Percentiles rank a stretch among this genome's conserved stretches.
These are phyloP conservation scores for Hypoxylon sp. DNA, from an alignment of 2,329 filamentous ascomycete genomes.

Conservation along the genomic window DNA sequence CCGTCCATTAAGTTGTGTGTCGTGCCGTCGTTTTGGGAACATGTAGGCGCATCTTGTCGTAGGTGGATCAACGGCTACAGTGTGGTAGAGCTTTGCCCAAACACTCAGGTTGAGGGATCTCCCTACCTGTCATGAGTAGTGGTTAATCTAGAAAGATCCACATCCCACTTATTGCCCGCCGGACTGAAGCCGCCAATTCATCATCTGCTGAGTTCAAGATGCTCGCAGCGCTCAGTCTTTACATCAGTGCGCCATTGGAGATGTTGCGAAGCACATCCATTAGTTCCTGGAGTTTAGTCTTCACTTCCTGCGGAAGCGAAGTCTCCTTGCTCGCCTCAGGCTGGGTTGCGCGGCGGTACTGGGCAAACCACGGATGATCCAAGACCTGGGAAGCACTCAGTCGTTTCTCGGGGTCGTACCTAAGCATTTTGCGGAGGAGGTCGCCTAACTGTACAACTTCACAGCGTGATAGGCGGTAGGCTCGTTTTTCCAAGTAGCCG, in stretches of 20 bases:
- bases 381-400: not conserved
- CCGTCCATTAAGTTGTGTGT: not conserved
- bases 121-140: not conserved
- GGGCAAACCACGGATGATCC: not conserved
- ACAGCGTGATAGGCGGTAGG: not conserved
- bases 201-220: not conserved
- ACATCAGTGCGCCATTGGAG: not conserved
- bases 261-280: not conserved
- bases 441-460: not conserved
- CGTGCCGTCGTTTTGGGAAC: not conserved
- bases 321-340: not conserved
- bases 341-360: not conserved
- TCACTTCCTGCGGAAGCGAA: not conserved
- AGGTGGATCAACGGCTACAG: not conserved
- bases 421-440: not conserved
- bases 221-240: not conserved
- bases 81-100: not conserved
- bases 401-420: not conserved
- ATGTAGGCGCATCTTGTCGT: not conserved
- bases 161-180: not conserved
- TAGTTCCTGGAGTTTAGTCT: not conserved
- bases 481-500: not conserved
- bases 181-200: not conserved
- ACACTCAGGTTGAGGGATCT: not conserved
- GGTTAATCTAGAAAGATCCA: not conserved